Evolutionary conservation across 192 early-diverging fungal genomes (phyloP), one percentile per base, ranked within the genome.

Genomic region (Haplosporangium gracile): DNA sequence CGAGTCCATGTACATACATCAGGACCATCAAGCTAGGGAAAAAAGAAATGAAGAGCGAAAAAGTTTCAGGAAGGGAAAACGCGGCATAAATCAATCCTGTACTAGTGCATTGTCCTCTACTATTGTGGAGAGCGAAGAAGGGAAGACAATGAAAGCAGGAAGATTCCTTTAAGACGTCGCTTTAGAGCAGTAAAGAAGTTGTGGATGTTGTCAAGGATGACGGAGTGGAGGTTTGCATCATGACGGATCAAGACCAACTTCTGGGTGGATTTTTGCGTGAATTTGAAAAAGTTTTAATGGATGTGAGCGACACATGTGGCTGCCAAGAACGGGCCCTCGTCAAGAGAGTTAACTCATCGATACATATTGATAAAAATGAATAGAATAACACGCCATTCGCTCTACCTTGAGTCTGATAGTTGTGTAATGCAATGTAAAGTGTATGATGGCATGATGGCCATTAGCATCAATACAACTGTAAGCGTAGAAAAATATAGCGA

Each of bases 271-370:
- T 57, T 1, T n/a, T 57, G 53, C n/a, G 1, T 71, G 70, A 5
- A 5, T 24, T 4, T 42, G 36, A 24, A 42, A n/a, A 38, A 18
- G n/a, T 51, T 22, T 51, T 51, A 22, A 51, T 51, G 49, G 18
- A 51, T 18, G 49, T 20, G 49, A 20, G 49, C 18, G 18, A 18
- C 51, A 55, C 47, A 76, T 76, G 57, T 65, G 74, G 74, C 22
- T 76, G 74, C 74, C 74, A 76, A 76, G 74, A 55, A n/a, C 47
- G n/a, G 43, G 72, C 6, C 26, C n/a, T 16, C 49, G 53, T 43
- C 73, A n/a, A 15, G 0, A 34, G 26, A 29, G 10, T 40, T 71
- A 26, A 8, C 8, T 71, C 22, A 24, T 40, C 18, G 34, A 15
- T 24, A 29, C 42, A 22, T 16, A 16, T 51, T 51, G 2, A 16